Evolutionary conservation across 352 stramenopile genomes (phyloP).

Genomic region (Blastocystis sp.): DNA sequence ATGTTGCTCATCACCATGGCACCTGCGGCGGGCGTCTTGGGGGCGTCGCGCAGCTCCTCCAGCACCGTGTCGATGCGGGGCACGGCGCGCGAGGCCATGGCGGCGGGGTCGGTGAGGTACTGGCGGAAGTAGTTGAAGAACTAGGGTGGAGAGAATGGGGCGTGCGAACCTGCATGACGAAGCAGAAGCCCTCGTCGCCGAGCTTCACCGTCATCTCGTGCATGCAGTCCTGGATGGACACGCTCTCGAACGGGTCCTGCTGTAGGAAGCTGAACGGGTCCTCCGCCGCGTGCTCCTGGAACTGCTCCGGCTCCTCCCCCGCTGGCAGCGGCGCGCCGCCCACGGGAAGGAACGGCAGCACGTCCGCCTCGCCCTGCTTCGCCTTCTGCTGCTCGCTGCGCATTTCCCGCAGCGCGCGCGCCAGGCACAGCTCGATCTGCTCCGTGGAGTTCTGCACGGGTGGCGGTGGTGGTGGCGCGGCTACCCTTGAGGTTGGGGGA

Average conservation of each 20-base stretch:
- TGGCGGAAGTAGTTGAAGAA: slow-evolving; percentile 63
- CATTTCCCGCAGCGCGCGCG: slow-evolving; percentile 24
- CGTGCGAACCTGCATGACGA: slow-evolving; percentile 31
- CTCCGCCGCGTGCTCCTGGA: neutral
- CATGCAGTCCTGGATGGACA: slow-evolving; percentile 8
- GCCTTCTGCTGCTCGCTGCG: neutral
- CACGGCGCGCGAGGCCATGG: slow-evolving; percentile 8
- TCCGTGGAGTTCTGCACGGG: neutral
- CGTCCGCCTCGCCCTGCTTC: neutral
- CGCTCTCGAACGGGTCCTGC: slow-evolving; percentile 8
- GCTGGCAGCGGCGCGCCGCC: neutral
- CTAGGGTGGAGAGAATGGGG: neutral
- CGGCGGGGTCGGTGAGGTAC: slow-evolving; percentile 29
- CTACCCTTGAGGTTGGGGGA: neutral
- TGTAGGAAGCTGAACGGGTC: slow-evolving; percentile 17
- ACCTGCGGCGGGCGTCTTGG: neutral
- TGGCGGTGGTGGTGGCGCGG: neutral
- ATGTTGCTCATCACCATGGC: neutral
- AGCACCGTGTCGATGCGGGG: slow-evolving; percentile 27
- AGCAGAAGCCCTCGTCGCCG: slow-evolving; percentile 55
- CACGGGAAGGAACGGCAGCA: neutral
- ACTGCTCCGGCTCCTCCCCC: neutral
- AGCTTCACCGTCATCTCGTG: slow-evolving; percentile 40
- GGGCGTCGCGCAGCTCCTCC: slow-evolving; percentile 23
- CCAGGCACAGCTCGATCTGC: slow-evolving; percentile 44